A percentile compares a stretch with the other conserved stretches of the same genome.
These are phyloP conservation scores for Alisma plantagoaquatica DNA, from an alignment of 106 monocot species.

Conservation along the genomic window DNA sequence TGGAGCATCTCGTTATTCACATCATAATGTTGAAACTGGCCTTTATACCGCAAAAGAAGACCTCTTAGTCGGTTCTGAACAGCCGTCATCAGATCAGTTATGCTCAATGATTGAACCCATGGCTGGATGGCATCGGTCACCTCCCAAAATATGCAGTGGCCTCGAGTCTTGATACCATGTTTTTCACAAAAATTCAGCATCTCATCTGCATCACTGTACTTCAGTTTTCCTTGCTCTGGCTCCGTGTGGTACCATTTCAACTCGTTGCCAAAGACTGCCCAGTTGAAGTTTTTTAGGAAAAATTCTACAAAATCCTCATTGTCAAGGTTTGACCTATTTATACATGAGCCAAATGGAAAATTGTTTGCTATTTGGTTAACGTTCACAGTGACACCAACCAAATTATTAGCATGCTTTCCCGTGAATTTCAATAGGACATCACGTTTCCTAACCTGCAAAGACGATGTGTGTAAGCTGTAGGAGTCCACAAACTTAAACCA, in stretches of 20 bases:
- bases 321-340: conserved; percentile 64
- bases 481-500: too few relatives aligned
- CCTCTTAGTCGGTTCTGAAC: conserved; percentile 47
- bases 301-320: conserved; percentile 77
- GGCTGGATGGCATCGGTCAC: conserved; percentile 75
- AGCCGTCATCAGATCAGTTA: conserved; percentile 45
- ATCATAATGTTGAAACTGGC: conserved; percentile 67
- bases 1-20: conserved; percentile 96
- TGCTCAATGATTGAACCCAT: conserved; percentile 55
- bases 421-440: conserved; percentile 67
- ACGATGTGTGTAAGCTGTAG: too few relatives aligned
- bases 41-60: conserved; percentile 64
- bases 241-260: conserved; percentile 87
- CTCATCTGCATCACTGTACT: conserved; percentile 83
- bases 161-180: conserved; percentile 45
- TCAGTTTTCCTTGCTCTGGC: conserved; percentile 47
- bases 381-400: conserved; percentile 23
- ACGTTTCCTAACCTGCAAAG: conserved; percentile 60
- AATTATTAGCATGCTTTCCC: conserved; percentile 11
- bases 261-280: conserved; percentile 88
- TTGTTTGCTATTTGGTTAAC: conserved; percentile 56
- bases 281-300: conserved; percentile 72
- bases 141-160: conserved; percentile 97
- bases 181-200: conserved; percentile 63
- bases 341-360: conserved; percentile 81